Base-by-base conservation (phyloP, 495 filamentous ascomycete species). In the Corynascus novoguineensis region DNA sequence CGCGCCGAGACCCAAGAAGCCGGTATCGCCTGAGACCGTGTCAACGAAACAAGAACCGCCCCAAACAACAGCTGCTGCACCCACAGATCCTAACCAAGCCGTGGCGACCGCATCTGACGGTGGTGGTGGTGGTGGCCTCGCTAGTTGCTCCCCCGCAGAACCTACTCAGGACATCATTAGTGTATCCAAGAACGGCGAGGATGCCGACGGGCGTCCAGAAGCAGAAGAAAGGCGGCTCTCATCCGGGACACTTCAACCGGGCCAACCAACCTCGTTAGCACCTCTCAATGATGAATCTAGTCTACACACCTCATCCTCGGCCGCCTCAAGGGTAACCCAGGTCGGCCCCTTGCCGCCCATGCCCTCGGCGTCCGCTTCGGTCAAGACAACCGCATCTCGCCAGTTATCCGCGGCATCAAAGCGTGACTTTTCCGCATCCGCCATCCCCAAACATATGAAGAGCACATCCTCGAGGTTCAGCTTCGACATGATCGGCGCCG, bases 381-480 rank as follows among this genome's bases (percentile, higher is more conserved):
- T 55, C 28, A 67, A 64, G 37, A 65, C 71, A 0, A 58, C 48
- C 3, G 57, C 55, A 7, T 71, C 65, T 32, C 73, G 60, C 54
- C 71, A 55, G 55, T 56, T 64, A 52, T 71, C 80, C 49, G 55
- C 66, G 53, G 59, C 73, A 47, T 73, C 77, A 53, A 59, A 68
- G 5, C 67, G 74, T 24, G 69, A 70, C 42, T 68, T 73, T 5
- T 68, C 69, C 15, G 65, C 80, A 5, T 79, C 80, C 3, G 81
- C 83, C 0, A 38, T 80, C 17, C 87, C 88, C 0, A 86, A 77
- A 60, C 89, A 92, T 68, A 84, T 91, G 68, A 91, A 87, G 61
- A 92, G 89, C 68, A 92, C 86, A 51, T 87, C 90, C 0, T 95
- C 89, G 3, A 77, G 91, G 10, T 96, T 97, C 62, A 95, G 90